Base-by-base conservation (phyloP, 352 stramenopile species). In the Phytophthora sp. region DNA sequence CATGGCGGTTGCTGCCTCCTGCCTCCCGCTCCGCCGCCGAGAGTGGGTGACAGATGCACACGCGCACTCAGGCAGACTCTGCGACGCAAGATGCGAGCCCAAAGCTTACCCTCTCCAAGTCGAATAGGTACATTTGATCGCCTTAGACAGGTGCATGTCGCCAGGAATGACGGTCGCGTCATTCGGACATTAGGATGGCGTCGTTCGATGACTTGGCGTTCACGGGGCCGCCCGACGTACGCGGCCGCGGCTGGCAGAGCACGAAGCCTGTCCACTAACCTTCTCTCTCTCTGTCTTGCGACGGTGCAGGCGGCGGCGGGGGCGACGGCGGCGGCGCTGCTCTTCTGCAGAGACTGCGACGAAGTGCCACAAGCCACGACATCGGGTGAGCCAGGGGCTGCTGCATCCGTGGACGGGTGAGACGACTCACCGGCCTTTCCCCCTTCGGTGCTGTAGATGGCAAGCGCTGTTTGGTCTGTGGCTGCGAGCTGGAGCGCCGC, bases 151-250 rank as follows among this genome's bases (percentile, higher is more conserved):
- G 53, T 35, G 7, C 37, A 38, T 28, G 20, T 10, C 15, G 18
- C 32, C 20, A 53, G 30, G 35, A 50, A 69, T n/a, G n/a, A n/a
- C n/a, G n/a, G n/a, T n/a, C n/a, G n/a, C n/a, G n/a, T n/a, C n/a
- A n/a, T n/a, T n/a, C n/a, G n/a, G n/a, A n/a, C n/a, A n/a, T n/a
- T n/a, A n/a, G 18, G 7, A 91, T 91, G 76, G 65, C 79, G 30
- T 86, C 83, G 17, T 92, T 88, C 68, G 83, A 92, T 65, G 83
- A 92, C 56, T 69, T 92, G 41, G 83, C 83, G 15, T 92, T 92
- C 65, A 76, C 54, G 8, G 57, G 62, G 1, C 57, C 67, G 1
- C 62, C 61, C 43, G 42, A 54, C 23, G 61, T 75, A 54, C 38
- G 61, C 54, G 37, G 41, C 11, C 21, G 26, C 20, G 17, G 17